Base-by-base conservation (phyloP, 257 asterid genomes). In the Salvia hispanica region DNA sequence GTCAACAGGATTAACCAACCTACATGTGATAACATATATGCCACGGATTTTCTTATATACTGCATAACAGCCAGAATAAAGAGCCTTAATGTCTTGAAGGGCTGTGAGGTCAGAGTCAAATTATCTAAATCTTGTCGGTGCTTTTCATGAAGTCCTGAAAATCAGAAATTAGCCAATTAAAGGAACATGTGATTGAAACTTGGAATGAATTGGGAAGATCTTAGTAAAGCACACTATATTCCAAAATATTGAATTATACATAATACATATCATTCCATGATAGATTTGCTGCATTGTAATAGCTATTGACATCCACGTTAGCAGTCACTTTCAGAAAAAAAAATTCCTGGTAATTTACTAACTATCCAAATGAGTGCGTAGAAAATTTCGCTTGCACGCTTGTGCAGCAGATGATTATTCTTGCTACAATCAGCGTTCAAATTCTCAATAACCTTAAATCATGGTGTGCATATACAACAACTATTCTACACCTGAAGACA, bases 51-150 rank as follows among this genome's bases (percentile, higher is more conserved):
- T 70, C 74, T 75, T 59, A 90, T 74, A 75, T 82, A 84, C 78
- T 76, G 87, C 69, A 73, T 61, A 61, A 77, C 72, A 4, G 89
- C 97, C 51, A 80, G 74, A 75, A 76, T 70, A 81, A 88, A 90
- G 71, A 85, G 83, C 71, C 83, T 90, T 28, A 80, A 62, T 15
- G 95, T 88, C 82, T 82, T 82, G 62, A 80, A 72, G 65, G 97
- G 97, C 79, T 90, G 94, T 62, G 85, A 76, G 18, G 80, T 39
- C 60, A 88, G 81, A 70, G 85, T 81, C 79, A 90, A 63, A 58
- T 81, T 83, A 62, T 84, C 92, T 62, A 90, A 70, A 77, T 90
- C 95, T 48, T 81, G 67, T 44, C 80, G 83, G 76, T 88, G 92
- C 83, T 77, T 80, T 69, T 52, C 74, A 36, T 77, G 86, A 64